Base-by-base conservation (phyloP, 2,329 filamentous ascomycete species). In the Purpureocillium takamizusanense region DNA sequence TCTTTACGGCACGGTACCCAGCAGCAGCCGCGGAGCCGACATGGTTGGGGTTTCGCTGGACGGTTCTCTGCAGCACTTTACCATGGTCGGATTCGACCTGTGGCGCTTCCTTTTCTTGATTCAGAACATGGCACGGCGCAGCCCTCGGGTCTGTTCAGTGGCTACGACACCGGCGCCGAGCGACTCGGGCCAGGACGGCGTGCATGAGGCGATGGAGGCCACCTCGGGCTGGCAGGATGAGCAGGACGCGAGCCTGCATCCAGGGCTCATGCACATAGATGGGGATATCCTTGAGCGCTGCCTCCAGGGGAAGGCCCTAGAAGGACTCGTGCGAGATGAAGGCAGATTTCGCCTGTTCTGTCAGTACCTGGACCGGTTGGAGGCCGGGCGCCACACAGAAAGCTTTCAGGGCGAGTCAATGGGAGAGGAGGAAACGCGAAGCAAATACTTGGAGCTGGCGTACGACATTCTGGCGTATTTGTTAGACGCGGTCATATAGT, bases 71-170 rank as follows among this genome's bases (percentile, higher is more conserved):
- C 76, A 76, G 44, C 75, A 83, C 40, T 82, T 95, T 49, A 74
- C 74, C 1, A 61, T 89, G 12, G 61, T 97, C 1, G 64, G 70
- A 9, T 51, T 72, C 14, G 59, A 73, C 2, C 72, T 81, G 7
- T 84, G 82, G 76, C 69, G 71, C 7, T 66, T 94, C 4, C 67
- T 97, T 5, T 72, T 73, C 41, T 78, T 90, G 45, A 54, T 95
- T 2, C 81, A 94, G 51, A 81, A 83, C 42, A 55, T 94, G 35
- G 78, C 76, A 21, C 56, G 70, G 34, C 56, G 60, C 18, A 72
- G 69, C 18, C 51, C 56, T 7, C 46, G 53, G 4, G 57, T 78
- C 11, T 77, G 68, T 41, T 70, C 74, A 10, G 5, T 34, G 21
- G 17, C 23, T 4, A 28, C 35, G 2, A 18, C 33, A 5, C 9